A percentile compares a stretch with the other conserved stretches of the same genome.
Conservation (phyloP, 169 alveolate genomes). For the Plasmodium vivax region DNA sequence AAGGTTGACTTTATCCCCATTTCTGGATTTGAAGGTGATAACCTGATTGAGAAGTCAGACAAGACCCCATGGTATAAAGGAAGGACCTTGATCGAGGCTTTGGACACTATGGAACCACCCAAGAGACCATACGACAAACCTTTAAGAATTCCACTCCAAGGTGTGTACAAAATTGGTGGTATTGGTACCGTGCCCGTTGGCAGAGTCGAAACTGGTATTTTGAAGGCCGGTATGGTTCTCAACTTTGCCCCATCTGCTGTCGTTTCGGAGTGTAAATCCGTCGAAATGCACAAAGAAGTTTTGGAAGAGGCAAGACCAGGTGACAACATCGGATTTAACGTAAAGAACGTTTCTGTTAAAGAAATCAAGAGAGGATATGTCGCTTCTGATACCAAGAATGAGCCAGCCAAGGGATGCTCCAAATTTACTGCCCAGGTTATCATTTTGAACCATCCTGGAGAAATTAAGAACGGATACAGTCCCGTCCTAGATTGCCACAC, state of each 20-base stretch:
- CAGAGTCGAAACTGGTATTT: conserved; percentile 98
- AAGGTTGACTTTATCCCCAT: conserved; percentile 97
- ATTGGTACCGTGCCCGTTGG: conserved; percentile 99
- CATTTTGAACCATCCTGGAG: conserved; percentile 98
- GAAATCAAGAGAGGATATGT: conserved; percentile 97
- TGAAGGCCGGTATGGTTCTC: conserved; percentile 89
- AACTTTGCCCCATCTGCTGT: conserved; percentile 96
- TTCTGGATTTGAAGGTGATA: conserved; percentile 98
- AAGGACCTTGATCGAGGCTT: conserved; percentile 95
- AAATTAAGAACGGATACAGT: conserved; percentile 96
- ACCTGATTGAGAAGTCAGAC: conserved; percentile 95
- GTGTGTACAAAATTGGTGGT: conserved; percentile 99
- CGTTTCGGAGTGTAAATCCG: conserved; percentile 97
- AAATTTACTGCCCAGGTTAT: conserved; percentile 96
- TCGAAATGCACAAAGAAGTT: conserved; percentile 98
- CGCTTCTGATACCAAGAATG: conserved; percentile 97
- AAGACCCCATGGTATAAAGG: conserved; percentile 99
- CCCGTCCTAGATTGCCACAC: conserved; percentile 99
- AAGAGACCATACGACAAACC: conserved; percentile 98
- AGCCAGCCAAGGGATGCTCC: conserved; percentile 96
- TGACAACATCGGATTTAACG: conserved; percentile 98
- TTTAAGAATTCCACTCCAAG: conserved; percentile 97
- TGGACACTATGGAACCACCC: conserved; percentile 97
- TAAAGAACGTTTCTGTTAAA: conserved; percentile 95
- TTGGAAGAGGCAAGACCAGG: conserved; percentile 98